A percentile compares a stretch with the other conserved stretches of the same genome.
Evolutionary conservation across 2,329 filamentous ascomycete genomes (phyloP).

Genomic region (Hymenoscyphus albidus): DNA sequence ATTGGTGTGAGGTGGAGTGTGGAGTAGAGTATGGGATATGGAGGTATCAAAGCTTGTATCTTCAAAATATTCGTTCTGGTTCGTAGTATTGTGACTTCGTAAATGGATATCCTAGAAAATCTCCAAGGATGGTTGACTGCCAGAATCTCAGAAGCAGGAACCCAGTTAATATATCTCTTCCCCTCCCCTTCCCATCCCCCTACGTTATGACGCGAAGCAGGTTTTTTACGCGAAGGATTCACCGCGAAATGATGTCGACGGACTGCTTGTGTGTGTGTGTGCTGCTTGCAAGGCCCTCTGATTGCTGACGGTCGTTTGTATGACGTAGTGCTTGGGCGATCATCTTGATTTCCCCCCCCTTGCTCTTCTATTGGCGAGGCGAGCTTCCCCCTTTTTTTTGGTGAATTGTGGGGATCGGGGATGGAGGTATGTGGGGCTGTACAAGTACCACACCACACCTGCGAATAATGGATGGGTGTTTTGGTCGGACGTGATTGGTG

Average conservation of each 20-base stretch:
- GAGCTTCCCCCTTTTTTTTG: neutral
- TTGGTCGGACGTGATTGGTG: neutral
- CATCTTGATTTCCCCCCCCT: neutral
- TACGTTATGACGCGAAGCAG: neutral
- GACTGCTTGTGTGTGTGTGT: neutral
- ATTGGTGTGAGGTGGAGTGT: neutral
- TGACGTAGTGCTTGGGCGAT: constrained; percentile 2
- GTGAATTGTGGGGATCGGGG: neutral
- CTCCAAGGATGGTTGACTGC: too few relatives aligned
- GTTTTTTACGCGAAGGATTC: neutral
- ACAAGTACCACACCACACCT: too few relatives aligned
- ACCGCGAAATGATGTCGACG: neutral
- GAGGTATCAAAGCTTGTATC: neutral
- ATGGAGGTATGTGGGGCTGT: neutral
- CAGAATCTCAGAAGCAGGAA: neutral
- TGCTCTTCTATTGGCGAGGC: neutral
- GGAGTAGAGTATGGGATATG: neutral
- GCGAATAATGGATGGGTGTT: neutral
- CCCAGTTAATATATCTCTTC: constrained; percentile 1
- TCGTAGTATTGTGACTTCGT: neutral
- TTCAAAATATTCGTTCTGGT: neutral
- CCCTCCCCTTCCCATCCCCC: neutral
- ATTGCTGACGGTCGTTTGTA: neutral
- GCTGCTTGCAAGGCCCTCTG: neutral
- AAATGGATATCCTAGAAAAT: neutral